Evolutionary conservation across 1,139 yeast genomes (phyloP), one percentile per base, ranked within the genome.

Genomic region (Candida frijolesensis): DNA sequence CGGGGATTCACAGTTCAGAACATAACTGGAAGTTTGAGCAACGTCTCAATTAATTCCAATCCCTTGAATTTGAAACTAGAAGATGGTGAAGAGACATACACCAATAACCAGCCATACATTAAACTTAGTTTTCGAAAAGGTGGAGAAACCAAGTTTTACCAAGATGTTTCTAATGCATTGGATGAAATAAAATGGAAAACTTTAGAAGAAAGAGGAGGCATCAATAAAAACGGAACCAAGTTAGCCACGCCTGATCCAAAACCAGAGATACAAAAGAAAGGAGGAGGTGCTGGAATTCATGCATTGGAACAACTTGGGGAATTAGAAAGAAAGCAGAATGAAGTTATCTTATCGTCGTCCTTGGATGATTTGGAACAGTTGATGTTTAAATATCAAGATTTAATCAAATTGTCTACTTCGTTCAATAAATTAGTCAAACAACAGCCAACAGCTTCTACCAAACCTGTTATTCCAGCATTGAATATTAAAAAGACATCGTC

Each of bases 321-420:
- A 54, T 72, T 74, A 41, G 80, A 81, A 57, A 71, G 88, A 9
- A 74, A 78, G 50, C 79, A 81, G 47, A 87, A 86, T 55, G 89
- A 88, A 51, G 63, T 76, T 18, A 76, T 91, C 0, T 71, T 91
- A 48, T 80, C 83, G 35, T 78, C 80, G 33, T 91, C 97, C 0
- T 69, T 92, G 40, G 87, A 85, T 49, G 97, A 90, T 64, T 68
- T 92, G 44, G 87, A 87, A 54, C 86, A 87, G 43, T 71, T 92
- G 47, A 85, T 90, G 86, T 78, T 83, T 25, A 81, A 88, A 55
- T 96, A 92, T 1, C 83, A 83, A 58, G 96, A 91, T 51, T 78
- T 92, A 46, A 81, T 86, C 42, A 72, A 76, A 43, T 67, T 91
- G 32, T 66, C 86, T 25, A 72, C 76, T 46, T 68, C 81, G 42